Conservation (phyloP, 352 stramenopile genomes). For the Albugo laibachii region DNA sequence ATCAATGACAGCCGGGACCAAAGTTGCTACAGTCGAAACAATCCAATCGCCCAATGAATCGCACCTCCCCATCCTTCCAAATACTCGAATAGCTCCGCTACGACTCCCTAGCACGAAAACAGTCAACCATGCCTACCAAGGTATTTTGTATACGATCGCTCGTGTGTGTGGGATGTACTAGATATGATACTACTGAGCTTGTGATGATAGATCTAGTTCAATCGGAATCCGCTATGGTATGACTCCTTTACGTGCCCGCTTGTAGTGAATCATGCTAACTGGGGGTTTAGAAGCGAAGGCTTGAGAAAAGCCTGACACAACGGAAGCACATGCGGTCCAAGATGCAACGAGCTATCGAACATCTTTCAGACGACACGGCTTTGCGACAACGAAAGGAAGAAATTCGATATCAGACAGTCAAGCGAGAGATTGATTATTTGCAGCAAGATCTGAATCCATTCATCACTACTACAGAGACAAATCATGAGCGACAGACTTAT, state of each 20-base stretch:
- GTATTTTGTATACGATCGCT: too few relatives aligned
- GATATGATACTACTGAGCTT: not conserved
- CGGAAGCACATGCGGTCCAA: slow-evolving; percentile 18
- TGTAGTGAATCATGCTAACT: not conserved
- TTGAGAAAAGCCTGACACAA: slow-evolving; percentile 11
- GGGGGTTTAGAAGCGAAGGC: slow-evolving; percentile 11
- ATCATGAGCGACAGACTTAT: slow-evolving; percentile 28
- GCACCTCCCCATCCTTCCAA: too few relatives aligned
- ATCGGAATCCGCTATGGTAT: too few relatives aligned
- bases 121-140: too few relatives aligned
- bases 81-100: too few relatives aligned
- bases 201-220: not conserved
- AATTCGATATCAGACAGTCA: slow-evolving; percentile 41
- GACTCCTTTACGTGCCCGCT: not conserved
- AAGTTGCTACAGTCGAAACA: not conserved
- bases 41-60: not conserved
- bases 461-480: slow-evolving; percentile 28
- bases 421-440: slow-evolving; percentile 66
- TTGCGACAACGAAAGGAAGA: slow-evolving; percentile 28
- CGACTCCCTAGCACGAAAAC: too few relatives aligned
- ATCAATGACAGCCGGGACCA: not conserved
- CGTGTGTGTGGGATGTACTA: not conserved
- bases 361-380: slow-evolving; percentile 23
- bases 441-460: slow-evolving; percentile 54
- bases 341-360: slow-evolving; percentile 29